Evolutionary conservation across 192 early-diverging fungal genomes (phyloP).

Genomic region (Podila minutissima): DNA sequence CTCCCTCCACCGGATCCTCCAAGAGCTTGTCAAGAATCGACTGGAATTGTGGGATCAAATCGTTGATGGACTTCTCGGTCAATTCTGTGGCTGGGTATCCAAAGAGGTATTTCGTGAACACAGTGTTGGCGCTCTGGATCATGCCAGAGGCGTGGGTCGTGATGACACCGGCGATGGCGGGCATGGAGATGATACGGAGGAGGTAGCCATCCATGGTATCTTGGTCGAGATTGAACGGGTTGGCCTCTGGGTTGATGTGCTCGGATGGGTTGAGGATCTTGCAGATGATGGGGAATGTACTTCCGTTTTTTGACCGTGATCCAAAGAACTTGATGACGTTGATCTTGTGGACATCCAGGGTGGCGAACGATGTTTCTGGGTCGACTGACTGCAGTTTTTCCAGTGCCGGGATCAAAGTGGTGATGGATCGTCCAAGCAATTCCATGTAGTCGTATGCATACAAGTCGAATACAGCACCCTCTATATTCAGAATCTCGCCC

Average conservation of each 20-base stretch:
- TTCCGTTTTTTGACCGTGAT: constrained; percentile 57
- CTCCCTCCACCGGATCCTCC: constrained; percentile 20
- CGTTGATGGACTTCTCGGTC: constrained; percentile 61
- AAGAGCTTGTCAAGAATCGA: constrained; percentile 54
- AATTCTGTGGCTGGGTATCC: constrained; percentile 59
- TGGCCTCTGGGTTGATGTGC: constrained; percentile 20
- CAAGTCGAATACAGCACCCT: constrained; percentile 59
- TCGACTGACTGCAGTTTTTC: constrained; percentile 41
- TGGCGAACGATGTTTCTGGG: constrained; percentile 32
- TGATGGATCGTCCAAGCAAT: constrained; percentile 55
- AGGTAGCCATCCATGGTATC: constrained; percentile 33
- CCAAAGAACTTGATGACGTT: constrained; percentile 68
- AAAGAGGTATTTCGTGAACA: constrained; percentile 72
- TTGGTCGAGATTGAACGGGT: constrained; percentile 32
- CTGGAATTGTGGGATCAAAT: constrained; percentile 69
- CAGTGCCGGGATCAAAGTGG: constrained; percentile 45
- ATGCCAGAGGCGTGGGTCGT: constrained; percentile 59
- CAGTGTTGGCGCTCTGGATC: constrained; percentile 66
- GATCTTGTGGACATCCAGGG: constrained; percentile 60
- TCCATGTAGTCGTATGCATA: constrained; percentile 62
- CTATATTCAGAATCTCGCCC: constrained; percentile 57
- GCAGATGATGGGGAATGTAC: constrained; percentile 66
- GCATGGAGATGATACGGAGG: constrained; percentile 67
- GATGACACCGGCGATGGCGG: constrained; percentile 71
- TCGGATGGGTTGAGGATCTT: constrained; percentile 48